Base-by-base conservation (phyloP, 2,329 filamentous ascomycete genomes). In the Botrytis squamosa region DNA sequence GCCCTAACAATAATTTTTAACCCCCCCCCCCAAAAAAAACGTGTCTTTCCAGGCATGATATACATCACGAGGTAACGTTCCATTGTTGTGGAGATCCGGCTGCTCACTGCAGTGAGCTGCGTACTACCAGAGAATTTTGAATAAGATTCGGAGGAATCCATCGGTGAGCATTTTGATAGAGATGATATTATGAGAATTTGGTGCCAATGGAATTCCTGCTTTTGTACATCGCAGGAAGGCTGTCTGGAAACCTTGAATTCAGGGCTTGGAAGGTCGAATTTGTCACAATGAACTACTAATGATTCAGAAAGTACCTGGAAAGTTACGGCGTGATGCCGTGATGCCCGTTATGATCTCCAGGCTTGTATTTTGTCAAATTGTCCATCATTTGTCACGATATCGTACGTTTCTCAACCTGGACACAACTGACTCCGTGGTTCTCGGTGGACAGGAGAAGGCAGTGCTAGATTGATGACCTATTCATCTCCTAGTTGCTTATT, bases 41-140 rank as follows among this genome's bases (percentile, higher is more conserved):
- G 16, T 33, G 25, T 38, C 49, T 57, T 16, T 18, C 12, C 18
- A 29, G 25, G n/a, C 16, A 25, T 29, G 2, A 25, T 42, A 9
- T 14, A 49, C 62, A 40, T 64, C 71, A 68, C 29, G 63, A 72
- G 52, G 71, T 72, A 72, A 72, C 71, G 71, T 72, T 72, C 18
- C 71, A 72, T 69, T 62, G 52, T 29, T 16, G n/a, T 20, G 12
- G 52, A 18, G 12, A 38, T 36, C 10, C 29, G 16, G 33, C 46
- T 22, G 16, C 46, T 29, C 29, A 25, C 10, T 38, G 65, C 5
- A 14, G 22, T 68, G 36, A 40, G 65, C 46, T 57, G 18, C 16
- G 36, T 57, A 55, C n/a, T 57, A 69, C 36, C 8, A 18, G 38
- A 33, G 8, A 5, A 16, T 57, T 57, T 57, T 33, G 25, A 44